A percentile compares a stretch with the other conserved stretches of the same genome.
phyloP scores from a whole-genome alignment of 495 filamentous ascomycete genomes.

The Annulohypoxylon moriforme region DNA sequence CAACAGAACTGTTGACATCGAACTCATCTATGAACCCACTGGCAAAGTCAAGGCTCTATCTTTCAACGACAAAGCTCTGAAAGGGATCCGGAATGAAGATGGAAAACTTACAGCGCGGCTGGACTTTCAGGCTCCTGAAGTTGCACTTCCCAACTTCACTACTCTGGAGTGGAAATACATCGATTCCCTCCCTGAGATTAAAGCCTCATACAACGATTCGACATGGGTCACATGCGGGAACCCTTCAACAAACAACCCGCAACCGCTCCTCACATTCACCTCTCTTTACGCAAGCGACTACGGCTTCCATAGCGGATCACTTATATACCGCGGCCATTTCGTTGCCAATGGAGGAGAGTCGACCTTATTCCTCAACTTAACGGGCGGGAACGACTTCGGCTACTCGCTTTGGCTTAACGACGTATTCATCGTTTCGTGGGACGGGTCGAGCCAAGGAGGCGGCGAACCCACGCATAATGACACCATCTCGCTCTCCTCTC shows the following conservation, averaged over 20 bases:
- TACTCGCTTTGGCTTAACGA: constrained; percentile 68
- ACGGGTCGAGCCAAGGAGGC: constrained; percentile 56
- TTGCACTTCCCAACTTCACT: constrained; percentile 66
- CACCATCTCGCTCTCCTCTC: constrained; percentile 59
- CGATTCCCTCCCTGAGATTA: constrained; percentile 77
- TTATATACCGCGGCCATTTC: constrained; percentile 79
- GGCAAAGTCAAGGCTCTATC: constrained; percentile 56
- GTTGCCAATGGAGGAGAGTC: constrained; percentile 69
- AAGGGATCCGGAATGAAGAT: constrained; percentile 62
- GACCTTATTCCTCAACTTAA: constrained; percentile 64
- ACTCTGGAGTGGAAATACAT: constrained; percentile 72
- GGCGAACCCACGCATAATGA: constrained; percentile 64
- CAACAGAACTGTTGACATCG: constrained; percentile 70
- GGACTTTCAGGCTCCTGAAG: constrained; percentile 61
- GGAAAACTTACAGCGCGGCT: constrained; percentile 55
- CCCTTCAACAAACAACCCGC: constrained; percentile 66
- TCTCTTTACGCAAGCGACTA: constrained; percentile 79
- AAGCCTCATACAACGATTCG: constrained; percentile 72
- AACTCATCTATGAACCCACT: constrained; percentile 70
- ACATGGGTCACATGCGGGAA: constrained; percentile 69
- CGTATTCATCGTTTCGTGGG: constrained; percentile 65
- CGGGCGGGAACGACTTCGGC: constrained; percentile 72
- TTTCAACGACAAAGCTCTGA: constrained; percentile 68
- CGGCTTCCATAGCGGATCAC: constrained; percentile 74
- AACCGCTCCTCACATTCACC: constrained; percentile 67